A percentile compares a stretch with the other conserved stretches of the same genome.
phyloP scores from a whole-genome alignment of 768 basidiomycete species.

The Suillus variegatus region DNA sequence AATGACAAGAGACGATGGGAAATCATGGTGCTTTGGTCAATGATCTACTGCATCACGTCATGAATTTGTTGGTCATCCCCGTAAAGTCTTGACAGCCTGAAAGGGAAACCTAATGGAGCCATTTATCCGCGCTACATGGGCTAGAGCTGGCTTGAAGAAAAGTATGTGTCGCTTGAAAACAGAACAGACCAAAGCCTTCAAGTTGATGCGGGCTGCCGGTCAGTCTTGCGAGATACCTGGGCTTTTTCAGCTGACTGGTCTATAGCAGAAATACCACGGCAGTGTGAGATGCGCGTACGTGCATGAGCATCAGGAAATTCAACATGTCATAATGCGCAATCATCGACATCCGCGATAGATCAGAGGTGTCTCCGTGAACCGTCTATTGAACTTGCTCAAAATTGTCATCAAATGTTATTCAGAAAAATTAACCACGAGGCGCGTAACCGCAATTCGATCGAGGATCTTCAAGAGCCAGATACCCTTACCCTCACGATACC shows the following conservation, averaged over 20 bases:
- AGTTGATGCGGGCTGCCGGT: background rate
- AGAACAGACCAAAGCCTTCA: background rate
- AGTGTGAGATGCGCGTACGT: background rate
- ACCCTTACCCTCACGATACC: background rate
- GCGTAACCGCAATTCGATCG: conserved; percentile 1
- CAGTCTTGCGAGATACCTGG: background rate
- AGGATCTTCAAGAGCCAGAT: conserved; percentile 3
- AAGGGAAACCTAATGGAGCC: background rate
- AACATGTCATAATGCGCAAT: background rate
- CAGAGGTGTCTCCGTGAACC: background rate
- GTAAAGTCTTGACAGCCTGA: background rate
- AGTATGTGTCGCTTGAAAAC: background rate
- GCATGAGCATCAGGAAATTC: background rate
- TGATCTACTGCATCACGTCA: background rate
- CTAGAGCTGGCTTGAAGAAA: background rate
- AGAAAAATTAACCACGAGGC: conserved; percentile 3
- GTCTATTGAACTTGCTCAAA: background rate
- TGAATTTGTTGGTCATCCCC: background rate
- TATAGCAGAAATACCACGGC: background rate
- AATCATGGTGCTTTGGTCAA: background rate
- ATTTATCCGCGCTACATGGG: background rate
- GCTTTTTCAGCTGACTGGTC: background rate
- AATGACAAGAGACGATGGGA: background rate
- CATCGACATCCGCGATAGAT: background rate
- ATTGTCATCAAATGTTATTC: background rate